phyloP scores from a whole-genome alignment of 495 filamentous ascomycete genomes.

The Daldinia decipiens region DNA sequence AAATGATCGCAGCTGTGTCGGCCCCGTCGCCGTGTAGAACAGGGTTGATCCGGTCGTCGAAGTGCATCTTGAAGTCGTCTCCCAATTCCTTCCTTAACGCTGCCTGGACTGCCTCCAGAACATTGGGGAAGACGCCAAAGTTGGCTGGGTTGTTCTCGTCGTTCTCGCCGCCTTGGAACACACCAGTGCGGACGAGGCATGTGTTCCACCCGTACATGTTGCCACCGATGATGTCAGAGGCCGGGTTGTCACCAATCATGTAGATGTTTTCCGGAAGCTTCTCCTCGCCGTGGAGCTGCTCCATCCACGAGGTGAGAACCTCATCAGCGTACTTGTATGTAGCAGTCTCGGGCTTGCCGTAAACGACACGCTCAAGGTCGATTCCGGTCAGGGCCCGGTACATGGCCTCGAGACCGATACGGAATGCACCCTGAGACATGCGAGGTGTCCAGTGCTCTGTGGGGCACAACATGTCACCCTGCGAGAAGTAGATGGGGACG shows the following conservation, averaged over 20 bases:
- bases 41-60: conserved; percentile 67
- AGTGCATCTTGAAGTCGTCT: conserved; percentile 65
- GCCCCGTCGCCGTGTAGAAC: conserved; percentile 64
- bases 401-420: conserved; percentile 79
- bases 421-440: conserved; percentile 80
- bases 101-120: conserved; percentile 92
- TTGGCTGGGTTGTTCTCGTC: conserved; percentile 97
- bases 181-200: conserved; percentile 75
- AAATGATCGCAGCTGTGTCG: conserved; percentile 46
- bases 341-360: conserved; percentile 82
- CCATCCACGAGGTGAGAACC: conserved; percentile 79
- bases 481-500: conserved; percentile 80
- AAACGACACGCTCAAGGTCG: conserved; percentile 84
- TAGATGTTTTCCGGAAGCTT: conserved; percentile 76
- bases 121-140: conserved; percentile 84
- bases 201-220: conserved; percentile 89
- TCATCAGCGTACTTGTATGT: conserved; percentile 86
- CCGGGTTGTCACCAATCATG: conserved; percentile 86
- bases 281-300: conserved; percentile 76
- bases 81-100: conserved; percentile 86
- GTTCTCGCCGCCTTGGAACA: conserved; percentile 68
- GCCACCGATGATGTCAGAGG: conserved; percentile 79
- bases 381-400: conserved; percentile 78
- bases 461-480: conserved; percentile 80
- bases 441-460: conserved; percentile 78